phyloP scores from a whole-genome alignment of 805 yeast genomes.

The Lachancea dasiensis region DNA sequence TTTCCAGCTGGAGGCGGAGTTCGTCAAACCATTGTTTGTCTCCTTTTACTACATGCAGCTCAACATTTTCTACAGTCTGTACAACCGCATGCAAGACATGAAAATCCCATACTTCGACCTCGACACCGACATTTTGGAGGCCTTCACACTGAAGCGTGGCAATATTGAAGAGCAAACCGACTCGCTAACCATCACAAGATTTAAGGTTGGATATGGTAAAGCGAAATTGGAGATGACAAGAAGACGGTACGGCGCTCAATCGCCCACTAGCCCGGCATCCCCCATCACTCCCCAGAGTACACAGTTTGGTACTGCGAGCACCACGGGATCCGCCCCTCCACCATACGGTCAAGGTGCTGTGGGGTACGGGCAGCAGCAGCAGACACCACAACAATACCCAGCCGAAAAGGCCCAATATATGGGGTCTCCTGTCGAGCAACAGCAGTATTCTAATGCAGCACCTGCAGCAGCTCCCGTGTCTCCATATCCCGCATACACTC shows the following conservation, averaged over 20 bases:
- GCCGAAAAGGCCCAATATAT: constrained; percentile 4
- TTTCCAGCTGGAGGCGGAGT: constrained; percentile 83
- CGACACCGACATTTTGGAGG: constrained; percentile 73
- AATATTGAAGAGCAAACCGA: constrained; percentile 86
- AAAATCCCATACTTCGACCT: constrained; percentile 95
- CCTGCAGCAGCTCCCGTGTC: constrained; percentile 31
- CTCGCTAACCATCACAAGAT: constrained; percentile 82
- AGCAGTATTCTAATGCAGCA: constrained; percentile 18
- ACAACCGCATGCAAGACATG: constrained; percentile 88
- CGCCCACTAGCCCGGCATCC: constrained; percentile 22
- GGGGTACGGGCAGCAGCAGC: constrained; percentile 11
- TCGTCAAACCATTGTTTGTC: constrained; percentile 89
- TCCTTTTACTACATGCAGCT: constrained; percentile 96
- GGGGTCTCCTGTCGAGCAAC: constrained; percentile 12
- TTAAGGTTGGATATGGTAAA: constrained; percentile 84
- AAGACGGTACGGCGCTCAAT: constrained; percentile 54
- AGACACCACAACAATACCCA: constrained; percentile 16
- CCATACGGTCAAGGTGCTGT: constrained; percentile 18
- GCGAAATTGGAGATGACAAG: constrained; percentile 76
- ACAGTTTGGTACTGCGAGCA: neutral
- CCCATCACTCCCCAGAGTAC: constrained; percentile 29
- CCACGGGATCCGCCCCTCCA: constrained; percentile 14
- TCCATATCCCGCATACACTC: constrained; percentile 30
- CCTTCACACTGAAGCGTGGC: constrained; percentile 77
- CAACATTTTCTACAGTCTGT: constrained; percentile 90